Base-by-base conservation (phyloP, 768 basidiomycete genomes). In the Suillus tomentosus region DNA sequence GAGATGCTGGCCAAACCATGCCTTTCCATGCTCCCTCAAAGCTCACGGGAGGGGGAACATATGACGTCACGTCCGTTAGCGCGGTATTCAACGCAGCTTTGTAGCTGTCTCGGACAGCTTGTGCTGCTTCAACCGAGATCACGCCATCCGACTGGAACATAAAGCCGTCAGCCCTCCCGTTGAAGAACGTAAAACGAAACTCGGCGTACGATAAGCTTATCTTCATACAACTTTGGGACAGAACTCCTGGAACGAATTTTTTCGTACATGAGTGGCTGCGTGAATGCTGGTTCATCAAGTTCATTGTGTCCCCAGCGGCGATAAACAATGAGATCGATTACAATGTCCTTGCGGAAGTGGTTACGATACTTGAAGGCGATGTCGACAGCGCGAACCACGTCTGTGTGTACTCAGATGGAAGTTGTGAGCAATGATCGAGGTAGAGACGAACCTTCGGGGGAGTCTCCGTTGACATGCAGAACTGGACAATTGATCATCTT, bases 401-500 rank as follows among this genome's bases (percentile, higher is more conserved):
- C 94, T 91, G 56, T 13, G n/a, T 56, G 40, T 45, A 11, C 43
- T 31, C 39, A 31, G 31, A 57, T 43, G 37, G 15, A 3, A 2
- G 2, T 14, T 34, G 34, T 36, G 55, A 56, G 15, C 17, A 15
- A 5, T 51, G 64, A 24, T 47, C 1, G 1, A 9, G 40, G 24
- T 36, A 31, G 14, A 6, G 17, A 60, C 45, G 50, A 64, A 79
- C 92, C 92, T 83, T 96, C 94, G 0, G 94, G 93, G 73, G 90
- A 79, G 73, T 97, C 95, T 6, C 95, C 95, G 67, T 96, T 97
- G 64, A 95, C 93, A 66, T 96, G 95, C 22, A 96, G 73, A 5
- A 96, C 86, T 1, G 95, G 95, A 0, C 92, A 88, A 64, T 92
- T 90, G 68, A 95, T 89, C 90, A 92, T 93, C 77, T 96, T 96